Evolutionary conservation across 331 rosid genomes (phyloP), one percentile per base, ranked within the genome.

Genomic region (Acacia pycnantha): DNA sequence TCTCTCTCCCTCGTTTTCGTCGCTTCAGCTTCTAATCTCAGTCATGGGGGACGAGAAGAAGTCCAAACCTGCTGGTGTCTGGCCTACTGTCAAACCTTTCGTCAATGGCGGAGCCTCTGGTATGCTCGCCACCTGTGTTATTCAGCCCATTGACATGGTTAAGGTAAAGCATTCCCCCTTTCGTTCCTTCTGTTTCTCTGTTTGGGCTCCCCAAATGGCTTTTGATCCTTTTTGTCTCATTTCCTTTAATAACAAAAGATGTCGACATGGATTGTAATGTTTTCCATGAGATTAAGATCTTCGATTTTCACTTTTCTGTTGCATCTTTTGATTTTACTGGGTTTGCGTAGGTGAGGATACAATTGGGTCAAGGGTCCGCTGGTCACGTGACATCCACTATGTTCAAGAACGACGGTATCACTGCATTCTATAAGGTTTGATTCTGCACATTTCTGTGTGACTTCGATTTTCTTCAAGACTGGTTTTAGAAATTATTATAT

Each of bases 41-140:
- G 15, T 4, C 75, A 92, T 92, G 97, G 94, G 90, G 70, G 97
- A 91, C 82, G 90, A 85, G 87, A 88, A 85, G 83, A 91, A 90
- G 85, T 70, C 88, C 72, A 84, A 84, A 70, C 73, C 92, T 61
- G 31, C 15, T 21, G 88, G 87, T 33, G 91, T 90, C 9, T 91
- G 93, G 96, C 90, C 90, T 12, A 85, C 92, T n/a, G 77, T 90
- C 48, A 91, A 90, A 82, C 97, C 97, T 33, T 90, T 90, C 79
- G 81, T 88, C 77, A 92, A 92, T 86, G 97, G 97, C 33, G 97
- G 97, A 62, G 41, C 85, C 79, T 92, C 97, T 43, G 97, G 97
- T 46, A 90, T 91, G 97, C 97, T 91, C 68, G 94, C 94, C 27
- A 91, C 97, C 53, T 92, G 97, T 70, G 94, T 92, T 48, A 88